These are phyloP conservation scores for Crataegus laevigata DNA, from an alignment of 306 rosid genomes.

Conservation along the genomic window DNA sequence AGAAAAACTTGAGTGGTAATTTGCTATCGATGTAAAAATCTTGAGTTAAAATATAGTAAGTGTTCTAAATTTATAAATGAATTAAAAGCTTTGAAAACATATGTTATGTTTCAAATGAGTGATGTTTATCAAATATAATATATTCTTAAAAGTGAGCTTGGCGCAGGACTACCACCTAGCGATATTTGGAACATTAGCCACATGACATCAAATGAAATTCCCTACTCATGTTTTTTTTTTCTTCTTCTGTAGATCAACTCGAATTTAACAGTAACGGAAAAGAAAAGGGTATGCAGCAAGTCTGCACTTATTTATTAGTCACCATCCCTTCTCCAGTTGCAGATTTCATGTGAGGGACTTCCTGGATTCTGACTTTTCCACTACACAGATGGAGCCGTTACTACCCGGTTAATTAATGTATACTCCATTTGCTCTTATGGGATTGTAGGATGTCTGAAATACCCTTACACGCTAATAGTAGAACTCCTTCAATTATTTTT, in stretches of 20 bases:
- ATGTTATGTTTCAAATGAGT: not conserved
- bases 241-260: not conserved
- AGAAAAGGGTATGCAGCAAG: not conserved
- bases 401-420: not conserved
- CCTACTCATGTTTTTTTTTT: not conserved
- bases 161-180: not conserved
- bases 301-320: not conserved
- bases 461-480: constrained; percentile 7
- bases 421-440: not conserved
- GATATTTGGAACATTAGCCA: not conserved
- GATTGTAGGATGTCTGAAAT: constrained; percentile 6
- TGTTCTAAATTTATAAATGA: too few relatives aligned
- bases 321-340: constrained; percentile 2
- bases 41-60: not conserved
- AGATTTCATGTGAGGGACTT: constrained; percentile 8
- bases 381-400: constrained; percentile 30
- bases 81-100: not conserved
- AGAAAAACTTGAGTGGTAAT: not conserved
- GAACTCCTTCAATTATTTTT: not conserved
- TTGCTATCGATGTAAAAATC: not conserved
- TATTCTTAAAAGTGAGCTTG: too few relatives aligned
- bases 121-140: too few relatives aligned
- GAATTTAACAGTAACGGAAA: not conserved
- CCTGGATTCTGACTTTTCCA: constrained; percentile 19
- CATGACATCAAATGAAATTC: not conserved